Evolutionary conservation across 495 filamentous ascomycete genomes (phyloP).

Genomic region (Penicillium coffeae): DNA sequence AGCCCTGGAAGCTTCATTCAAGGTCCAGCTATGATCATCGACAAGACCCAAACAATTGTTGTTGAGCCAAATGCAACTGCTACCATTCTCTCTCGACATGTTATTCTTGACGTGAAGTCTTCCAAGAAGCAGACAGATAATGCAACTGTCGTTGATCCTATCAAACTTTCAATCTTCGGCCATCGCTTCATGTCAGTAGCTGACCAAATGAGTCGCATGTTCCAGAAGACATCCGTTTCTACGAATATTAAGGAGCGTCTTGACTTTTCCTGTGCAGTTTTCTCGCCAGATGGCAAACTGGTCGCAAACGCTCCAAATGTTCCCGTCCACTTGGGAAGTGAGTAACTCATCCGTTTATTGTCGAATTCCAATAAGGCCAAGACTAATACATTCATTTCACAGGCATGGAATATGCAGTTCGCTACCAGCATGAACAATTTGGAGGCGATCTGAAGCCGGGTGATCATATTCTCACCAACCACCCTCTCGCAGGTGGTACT

Average conservation of each 20-base stretch:
- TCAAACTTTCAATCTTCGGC: slow-evolving; percentile 85
- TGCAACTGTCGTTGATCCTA: slow-evolving; percentile 51
- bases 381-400: too few relatives aligned
- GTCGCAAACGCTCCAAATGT: slow-evolving; percentile 80
- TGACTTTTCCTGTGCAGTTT: slow-evolving; percentile 91
- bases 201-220: slow-evolving; percentile 79
- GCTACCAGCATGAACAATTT: slow-evolving; percentile 77
- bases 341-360: background rate
- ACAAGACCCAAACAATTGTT: slow-evolving; percentile 92
- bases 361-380: background rate
- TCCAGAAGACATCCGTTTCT: slow-evolving; percentile 88
- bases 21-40: slow-evolving; percentile 85
- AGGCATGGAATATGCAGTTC: slow-evolving; percentile 55
- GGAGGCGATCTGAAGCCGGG: slow-evolving; percentile 76
- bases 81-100: slow-evolving; percentile 47
- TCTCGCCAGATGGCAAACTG: slow-evolving; percentile 72
- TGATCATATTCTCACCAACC: slow-evolving; percentile 90
- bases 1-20: slow-evolving; percentile 62
- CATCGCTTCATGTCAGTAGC: slow-evolving; percentile 95
- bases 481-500: slow-evolving; percentile 84
- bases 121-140: slow-evolving; percentile 68
- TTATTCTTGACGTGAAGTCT: slow-evolving; percentile 68
- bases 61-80: slow-evolving; percentile 66
- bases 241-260: slow-evolving; percentile 92
- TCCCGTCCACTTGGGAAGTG: slow-evolving; percentile 72